Base-by-base conservation (phyloP, 2,329 filamentous ascomycete genomes). In the Didymella exigua region DNA sequence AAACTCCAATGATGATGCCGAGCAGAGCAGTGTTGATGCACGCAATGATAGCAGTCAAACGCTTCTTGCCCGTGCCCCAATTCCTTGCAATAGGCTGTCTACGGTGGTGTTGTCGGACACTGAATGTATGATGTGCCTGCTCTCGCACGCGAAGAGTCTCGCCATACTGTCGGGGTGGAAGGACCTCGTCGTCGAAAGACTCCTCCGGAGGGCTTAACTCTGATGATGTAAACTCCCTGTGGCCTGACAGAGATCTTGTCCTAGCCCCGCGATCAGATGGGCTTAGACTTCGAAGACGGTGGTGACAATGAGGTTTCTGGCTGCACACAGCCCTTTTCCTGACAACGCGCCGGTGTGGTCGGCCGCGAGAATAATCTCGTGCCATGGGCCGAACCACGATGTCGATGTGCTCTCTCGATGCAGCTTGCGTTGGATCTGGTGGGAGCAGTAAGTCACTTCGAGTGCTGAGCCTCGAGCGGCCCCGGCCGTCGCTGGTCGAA, bases 11-110 rank as follows among this genome's bases (percentile, higher is more conserved):
- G 19, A 91, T 78, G 23, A 89, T 77, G 0, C 89, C 89, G 40
- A 92, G 80, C 49, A 91, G 77, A 13, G 87, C 85, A 5, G 89
- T 91, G 63, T 89, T 91, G 61, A 88, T 77, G 68, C 90, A 93
- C 9, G 88, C 86, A 54, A 91, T 84, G 3, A 80, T 74, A 3
- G 90, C 89, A 21, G 86, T 83, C 56, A 89, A 84, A 55, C 88
- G 78, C 73, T 93, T 93, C 60, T 88, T 84, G 18, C 76, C 70
- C 7, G 81, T 79, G 11, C 84, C 85, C 90, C 84, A 93, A 64
- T 92, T 88, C 67, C 89, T 82, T 26, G 89, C 88, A 65, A 91
- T 86, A 0, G 87, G 85, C 55, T 87, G 84, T 23, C 83, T 80
- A 58, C 81, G 83, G 62, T 87, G 82, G 55, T 76, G 54, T 4